Evolutionary conservation across 345 rosid genomes (phyloP), one percentile per base, ranked within the genome.

Genomic region (Sisymbrium altissimum): DNA sequence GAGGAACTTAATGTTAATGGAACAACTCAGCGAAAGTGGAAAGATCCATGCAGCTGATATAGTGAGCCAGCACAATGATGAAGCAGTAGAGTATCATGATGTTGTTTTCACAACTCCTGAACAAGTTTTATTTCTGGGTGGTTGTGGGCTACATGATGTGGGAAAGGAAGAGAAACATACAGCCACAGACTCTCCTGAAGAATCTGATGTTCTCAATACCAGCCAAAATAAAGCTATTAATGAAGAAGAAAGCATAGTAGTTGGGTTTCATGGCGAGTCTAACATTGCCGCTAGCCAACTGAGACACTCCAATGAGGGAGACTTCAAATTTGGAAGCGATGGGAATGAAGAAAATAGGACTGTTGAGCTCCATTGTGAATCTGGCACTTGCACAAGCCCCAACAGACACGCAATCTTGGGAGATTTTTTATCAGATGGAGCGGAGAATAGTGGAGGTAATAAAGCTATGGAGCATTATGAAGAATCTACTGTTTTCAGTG

Each of bases 1-100:
- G 32, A 65, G 58, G 40, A 65, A 65, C 50, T 44, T 56, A 13
- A 10, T 23, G 65, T 55, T 65, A 36, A 45, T 44, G 71, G 77
- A 45, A 66, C 23, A 45, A 15, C 9, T 30, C 29, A 73, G 30
- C 21, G 65, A 33, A 45, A 55, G 9, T 15, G 58, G 41, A 45
- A 55, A 55, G 58, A 55, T 9, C 4, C 7, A 9, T 25, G 58
- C 40, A 33, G 41, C 49, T 54, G 11, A 64, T 2, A 43, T 38
- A 55, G 40, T 35, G 56, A 65, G 25, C 25, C 25, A 54, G 17
- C 65, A 64, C 29, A 64, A 33, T 35, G 64, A 44, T 55, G 49
- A 33, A 73, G 49, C 23, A 15, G 53, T 13, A 52, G 43, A 62
- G 62, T 71, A 68, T 25, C 38, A 23, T 27, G 38, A 1, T 49